These are phyloP conservation scores for Orbilia brochopaga DNA, from an alignment of 2,329 filamentous ascomycete genomes.

Conservation along the genomic window DNA sequence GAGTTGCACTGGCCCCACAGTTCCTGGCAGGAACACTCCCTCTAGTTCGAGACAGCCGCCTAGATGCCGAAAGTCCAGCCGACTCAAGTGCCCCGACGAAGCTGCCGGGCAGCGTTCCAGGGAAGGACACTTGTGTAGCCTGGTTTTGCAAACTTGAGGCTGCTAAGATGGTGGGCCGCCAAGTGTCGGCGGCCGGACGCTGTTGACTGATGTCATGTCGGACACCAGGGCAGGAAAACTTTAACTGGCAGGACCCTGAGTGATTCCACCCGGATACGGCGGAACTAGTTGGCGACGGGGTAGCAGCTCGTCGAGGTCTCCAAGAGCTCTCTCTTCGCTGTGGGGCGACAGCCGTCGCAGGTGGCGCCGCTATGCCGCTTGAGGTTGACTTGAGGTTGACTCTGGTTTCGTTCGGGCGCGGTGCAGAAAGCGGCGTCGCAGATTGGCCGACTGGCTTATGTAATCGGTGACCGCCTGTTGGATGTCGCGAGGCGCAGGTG, in stretches of 20 bases:
- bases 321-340: not conserved
- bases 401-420: not conserved
- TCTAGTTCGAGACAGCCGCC: not conserved
- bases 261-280: not conserved
- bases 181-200: not conserved
- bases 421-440: not conserved
- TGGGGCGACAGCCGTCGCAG: not conserved
- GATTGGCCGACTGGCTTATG: not conserved
- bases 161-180: no score
- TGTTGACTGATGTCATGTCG: not conserved
- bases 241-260: not conserved
- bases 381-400: not conserved
- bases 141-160: not conserved
- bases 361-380: not conserved
- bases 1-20: conserved; percentile 1
- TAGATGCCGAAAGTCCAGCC: conserved; percentile 28
- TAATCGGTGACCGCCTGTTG: no score
- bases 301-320: not conserved
- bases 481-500: no score
- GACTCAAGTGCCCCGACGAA: not conserved
- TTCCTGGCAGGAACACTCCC: not conserved
- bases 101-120: not conserved
- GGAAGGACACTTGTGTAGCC: not conserved
- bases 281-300: not conserved
- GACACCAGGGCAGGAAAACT: not conserved